Evolutionary conservation across 805 yeast species (phyloP).

Genomic region (Suhomyces prunicola): DNA sequence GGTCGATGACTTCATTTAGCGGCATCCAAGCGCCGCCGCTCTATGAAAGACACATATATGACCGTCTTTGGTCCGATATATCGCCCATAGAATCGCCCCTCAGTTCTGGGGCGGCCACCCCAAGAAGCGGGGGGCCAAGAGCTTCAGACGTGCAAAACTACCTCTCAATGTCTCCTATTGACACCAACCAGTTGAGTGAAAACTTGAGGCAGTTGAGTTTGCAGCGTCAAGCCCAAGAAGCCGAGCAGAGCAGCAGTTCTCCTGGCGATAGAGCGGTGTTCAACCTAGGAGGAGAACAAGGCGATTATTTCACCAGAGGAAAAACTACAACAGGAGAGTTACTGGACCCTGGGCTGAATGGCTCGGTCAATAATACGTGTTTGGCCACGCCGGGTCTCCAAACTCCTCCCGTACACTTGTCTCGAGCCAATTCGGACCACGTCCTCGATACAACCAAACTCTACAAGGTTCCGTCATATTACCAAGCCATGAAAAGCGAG

Average conservation of each 20-base stretch:
- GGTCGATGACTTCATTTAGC: conserved; percentile 30
- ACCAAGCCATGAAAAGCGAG: conserved; percentile 65
- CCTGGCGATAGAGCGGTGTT: conserved; percentile 31
- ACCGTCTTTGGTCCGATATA: conserved; percentile 69
- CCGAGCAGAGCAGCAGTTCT: conserved; percentile 10
- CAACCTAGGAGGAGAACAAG: conserved; percentile 30
- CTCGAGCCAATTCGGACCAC: conserved; percentile 53
- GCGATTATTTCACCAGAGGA: conserved; percentile 35
- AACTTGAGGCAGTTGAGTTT: conserved; percentile 50
- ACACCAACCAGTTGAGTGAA: conserved; percentile 44
- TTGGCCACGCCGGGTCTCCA: conserved; percentile 36
- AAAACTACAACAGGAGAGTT: conserved; percentile 5
- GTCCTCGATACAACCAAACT: conserved; percentile 17
- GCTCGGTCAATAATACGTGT: conserved; percentile 1
- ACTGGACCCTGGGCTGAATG: not conserved
- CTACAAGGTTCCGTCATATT: conserved; percentile 81
- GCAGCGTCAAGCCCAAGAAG: conserved; percentile 45
- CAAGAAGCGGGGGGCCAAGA: conserved; percentile 15
- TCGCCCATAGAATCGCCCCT: conserved; percentile 48
- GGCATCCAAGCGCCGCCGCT: conserved; percentile 78
- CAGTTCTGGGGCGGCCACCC: conserved; percentile 41
- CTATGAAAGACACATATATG: conserved; percentile 78
- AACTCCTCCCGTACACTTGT: conserved; percentile 57
- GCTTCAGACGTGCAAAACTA: conserved; percentile 17
- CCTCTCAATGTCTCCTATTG: conserved; percentile 38